A percentile compares a stretch with the other conserved stretches of the same genome.
Evolutionary conservation across 306 rosid species (phyloP).

Genomic region (Pyrus pyrifolia): DNA sequence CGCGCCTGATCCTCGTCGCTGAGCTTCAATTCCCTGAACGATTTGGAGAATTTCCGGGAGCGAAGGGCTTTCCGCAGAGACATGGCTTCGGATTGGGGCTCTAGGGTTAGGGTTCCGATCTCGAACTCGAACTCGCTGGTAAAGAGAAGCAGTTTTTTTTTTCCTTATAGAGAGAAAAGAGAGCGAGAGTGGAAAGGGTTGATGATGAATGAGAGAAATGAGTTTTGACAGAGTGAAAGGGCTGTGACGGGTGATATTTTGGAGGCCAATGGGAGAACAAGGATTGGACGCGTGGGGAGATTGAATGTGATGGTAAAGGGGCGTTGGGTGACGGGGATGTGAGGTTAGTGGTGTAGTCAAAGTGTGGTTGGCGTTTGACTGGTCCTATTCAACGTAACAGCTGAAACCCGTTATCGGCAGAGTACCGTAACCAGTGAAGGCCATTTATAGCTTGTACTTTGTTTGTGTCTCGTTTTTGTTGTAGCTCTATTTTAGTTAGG

Average conservation of each 20-base stretch:
- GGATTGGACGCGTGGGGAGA: neutral
- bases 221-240: neutral
- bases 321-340: neutral
- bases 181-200: neutral
- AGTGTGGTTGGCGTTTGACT: slow-evolving; percentile 2
- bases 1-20: slow-evolving; percentile 11
- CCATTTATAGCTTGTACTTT: neutral
- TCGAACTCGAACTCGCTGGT: slow-evolving; percentile 9
- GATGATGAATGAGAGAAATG: slow-evolving; percentile 6
- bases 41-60: slow-evolving; percentile 70
- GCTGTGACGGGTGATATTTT: neutral
- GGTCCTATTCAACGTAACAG: neutral
- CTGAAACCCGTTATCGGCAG: neutral
- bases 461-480: too few relatives aligned
- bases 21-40: slow-evolving; percentile 37
- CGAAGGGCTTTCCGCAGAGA: slow-evolving; percentile 54
- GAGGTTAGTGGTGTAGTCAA: neutral
- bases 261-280: neutral
- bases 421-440: neutral
- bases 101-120: slow-evolving; percentile 14
- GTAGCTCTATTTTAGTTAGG: too few relatives aligned
- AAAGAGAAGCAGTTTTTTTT: slow-evolving; percentile 5
- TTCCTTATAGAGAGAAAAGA: neutral
- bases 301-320: neutral
- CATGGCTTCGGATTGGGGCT: slow-evolving; percentile 26